Conservation (phyloP, 2,329 filamentous ascomycete species). For the Aureobasidium sp. region DNA sequence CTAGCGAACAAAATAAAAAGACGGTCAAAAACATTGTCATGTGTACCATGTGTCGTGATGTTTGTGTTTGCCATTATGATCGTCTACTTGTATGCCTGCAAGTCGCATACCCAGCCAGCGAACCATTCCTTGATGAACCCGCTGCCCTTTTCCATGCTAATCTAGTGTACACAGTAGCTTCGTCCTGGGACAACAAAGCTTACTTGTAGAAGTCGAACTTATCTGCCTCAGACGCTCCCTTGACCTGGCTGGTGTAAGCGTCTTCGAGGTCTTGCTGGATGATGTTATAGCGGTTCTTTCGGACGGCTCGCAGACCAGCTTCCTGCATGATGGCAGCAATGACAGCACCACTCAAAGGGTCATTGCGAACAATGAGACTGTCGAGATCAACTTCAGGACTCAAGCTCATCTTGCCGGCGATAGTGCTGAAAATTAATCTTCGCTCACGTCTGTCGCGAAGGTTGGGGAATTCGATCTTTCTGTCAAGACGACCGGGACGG, state of each 20-base stretch:
- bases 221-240: conserved; percentile 65
- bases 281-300: conserved; percentile 99
- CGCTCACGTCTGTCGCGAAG: conserved; percentile 90
- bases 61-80: conserved; percentile 13
- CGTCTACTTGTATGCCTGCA: conserved; percentile 3
- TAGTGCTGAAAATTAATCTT: conserved; percentile 94
- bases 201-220: conserved; percentile 92
- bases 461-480: conserved; percentile 98
- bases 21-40: conserved; percentile 6
- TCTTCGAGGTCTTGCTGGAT: conserved; percentile 96
- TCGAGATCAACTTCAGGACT: conserved; percentile 95
- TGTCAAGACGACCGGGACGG: conserved; percentile 87
- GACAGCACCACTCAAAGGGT: conserved; percentile 87
- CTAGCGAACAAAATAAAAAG: conserved; percentile 14
- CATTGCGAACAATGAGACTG: conserved; percentile 91
- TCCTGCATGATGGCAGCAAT: conserved; percentile 99
- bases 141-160: not conserved
- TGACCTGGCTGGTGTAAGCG: conserved; percentile 94
- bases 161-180: not conserved
- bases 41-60: conserved; percentile 1
- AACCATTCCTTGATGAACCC: not conserved
- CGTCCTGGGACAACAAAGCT: not conserved
- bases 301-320: conserved; percentile 83
- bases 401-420: conserved; percentile 93
- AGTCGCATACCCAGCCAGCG: conserved; percentile 7